Conservation (phyloP, 2,329 filamentous ascomycete genomes). For the Fusarium sp. region DNA sequence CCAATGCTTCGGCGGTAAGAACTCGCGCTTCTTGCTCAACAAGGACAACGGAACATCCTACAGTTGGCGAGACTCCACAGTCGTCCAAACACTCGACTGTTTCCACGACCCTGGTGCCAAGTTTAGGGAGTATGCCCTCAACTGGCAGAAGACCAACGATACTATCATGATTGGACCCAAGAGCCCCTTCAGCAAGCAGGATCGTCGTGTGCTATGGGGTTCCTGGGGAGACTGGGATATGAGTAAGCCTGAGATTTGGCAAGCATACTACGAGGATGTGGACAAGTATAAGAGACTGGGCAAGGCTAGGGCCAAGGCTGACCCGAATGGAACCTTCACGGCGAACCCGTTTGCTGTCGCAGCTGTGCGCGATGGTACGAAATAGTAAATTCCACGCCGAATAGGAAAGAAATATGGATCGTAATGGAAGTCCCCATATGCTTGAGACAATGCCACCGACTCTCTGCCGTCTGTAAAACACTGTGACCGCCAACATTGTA, state of each 20-base stretch:
- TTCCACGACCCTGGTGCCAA: constrained; percentile 49
- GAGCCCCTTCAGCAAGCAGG: constrained; percentile 49
- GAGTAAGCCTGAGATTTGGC: constrained; percentile 45
- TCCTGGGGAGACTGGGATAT: constrained; percentile 51
- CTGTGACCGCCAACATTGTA: neutral
- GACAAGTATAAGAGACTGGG: constrained; percentile 48
- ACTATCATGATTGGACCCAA: constrained; percentile 42
- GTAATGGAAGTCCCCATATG: neutral
- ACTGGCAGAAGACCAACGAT: constrained; percentile 56
- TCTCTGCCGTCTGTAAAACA: too few relatives aligned
- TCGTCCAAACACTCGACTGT: constrained; percentile 53
- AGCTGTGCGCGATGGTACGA: neutral
- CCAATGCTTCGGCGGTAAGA: constrained; percentile 55
- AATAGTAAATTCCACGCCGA: neutral
- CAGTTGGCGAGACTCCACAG: constrained; percentile 57
- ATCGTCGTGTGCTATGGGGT: constrained; percentile 52
- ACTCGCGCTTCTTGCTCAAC: constrained; percentile 54
- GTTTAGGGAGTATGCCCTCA: constrained; percentile 47
- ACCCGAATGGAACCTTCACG: constrained; percentile 51
- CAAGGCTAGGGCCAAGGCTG: constrained; percentile 42
- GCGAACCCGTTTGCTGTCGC: constrained; percentile 47
- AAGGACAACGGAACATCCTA: constrained; percentile 56
- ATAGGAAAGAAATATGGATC: neutral
- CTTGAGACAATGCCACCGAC: neutral
- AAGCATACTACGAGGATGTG: constrained; percentile 48